These are phyloP conservation scores for Amanita exitialis DNA, from an alignment of 768 basidiomycete genomes.

Conservation along the genomic window DNA sequence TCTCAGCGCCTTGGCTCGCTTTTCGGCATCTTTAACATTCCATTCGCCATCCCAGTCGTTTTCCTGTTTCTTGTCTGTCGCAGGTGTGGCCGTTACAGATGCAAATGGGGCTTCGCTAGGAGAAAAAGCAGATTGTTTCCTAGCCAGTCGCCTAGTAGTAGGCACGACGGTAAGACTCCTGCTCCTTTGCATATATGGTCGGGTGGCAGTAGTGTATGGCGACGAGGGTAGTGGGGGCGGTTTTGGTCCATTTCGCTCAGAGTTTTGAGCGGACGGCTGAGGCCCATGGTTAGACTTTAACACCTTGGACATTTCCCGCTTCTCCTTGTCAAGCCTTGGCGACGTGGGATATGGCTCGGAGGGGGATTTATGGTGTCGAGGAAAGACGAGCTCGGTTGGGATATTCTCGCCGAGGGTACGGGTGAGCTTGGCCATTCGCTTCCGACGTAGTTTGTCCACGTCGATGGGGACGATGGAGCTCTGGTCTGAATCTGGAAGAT, in stretches of 20 bases:
- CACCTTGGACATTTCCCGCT: neutral
- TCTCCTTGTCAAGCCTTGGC: neutral
- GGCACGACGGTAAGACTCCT: neutral
- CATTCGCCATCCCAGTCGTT: neutral
- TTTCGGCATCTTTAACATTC: slow-evolving; percentile 2
- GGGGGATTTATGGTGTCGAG: neutral
- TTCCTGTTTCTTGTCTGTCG: neutral
- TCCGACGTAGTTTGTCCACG: slow-evolving; percentile 14
- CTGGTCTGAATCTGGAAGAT: neutral
- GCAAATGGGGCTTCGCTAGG: neutral
- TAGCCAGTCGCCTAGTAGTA: neutral
- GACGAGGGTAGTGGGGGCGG: neutral
- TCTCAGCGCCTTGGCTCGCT: neutral
- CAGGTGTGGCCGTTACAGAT: neutral
- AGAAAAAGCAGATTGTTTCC: neutral
- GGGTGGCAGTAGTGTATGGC: neutral
- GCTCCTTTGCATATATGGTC: neutral
- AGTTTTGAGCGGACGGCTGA: neutral
- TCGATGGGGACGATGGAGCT: neutral
- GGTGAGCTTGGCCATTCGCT: slow-evolving; percentile 37
- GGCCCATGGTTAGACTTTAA: neutral
- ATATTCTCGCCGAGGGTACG: slow-evolving; percentile 44
- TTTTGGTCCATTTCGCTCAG: neutral
- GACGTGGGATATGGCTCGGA: neutral
- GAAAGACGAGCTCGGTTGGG: slow-evolving; percentile 36